Base-by-base conservation (phyloP, 192 early-diverging fungal species). In the Linnemannia elongata region DNA sequence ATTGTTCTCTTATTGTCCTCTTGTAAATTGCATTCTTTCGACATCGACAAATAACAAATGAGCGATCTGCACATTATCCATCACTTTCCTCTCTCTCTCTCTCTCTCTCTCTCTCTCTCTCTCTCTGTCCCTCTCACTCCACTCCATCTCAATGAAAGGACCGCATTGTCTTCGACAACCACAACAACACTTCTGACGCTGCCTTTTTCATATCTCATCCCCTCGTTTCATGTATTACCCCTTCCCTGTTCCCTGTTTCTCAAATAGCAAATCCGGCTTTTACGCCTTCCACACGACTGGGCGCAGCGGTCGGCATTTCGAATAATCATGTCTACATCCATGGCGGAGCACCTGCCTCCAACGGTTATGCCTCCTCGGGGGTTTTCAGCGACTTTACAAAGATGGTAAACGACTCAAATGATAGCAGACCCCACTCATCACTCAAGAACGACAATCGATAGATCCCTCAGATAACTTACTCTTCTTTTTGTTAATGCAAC, bases 261-360 rank as follows among this genome's bases (percentile, higher is more conserved):
- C 42, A 33, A 27, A 57, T 49, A 85, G 83, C 78, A 15, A 85
- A 80, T 72, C 33, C 74, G 35, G 74, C 66, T 35, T 52, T 74
- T 13, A 73, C 83, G 5, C 83, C 83, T 33, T n/a, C 63, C 13
- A 38, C 74, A 38, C 77, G 83, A 49, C 52, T 85, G 15, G 83
- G 83, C 52, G 83, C 83, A 71, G 83, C 83, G 8, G 74, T 85
- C 30, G 78, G 83, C 15, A 33, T 72, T 20, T 79, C 83, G 17
- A 60, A 75, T 69, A 47, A 57, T 10, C 33, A 42, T 9, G 41
- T 85, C 20, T 80, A 76, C 57, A 38, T 85, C 33, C 83, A 85
- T 20, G 83, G 83, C 17, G 83, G 83, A 47, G 74, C 69, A 44
- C n/a, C 73, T n/a, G 73, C 71, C 45, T 39, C 47, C 18, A 79